A percentile compares a stretch with the other conserved stretches of the same genome.
Conservation (phyloP, 2,329 filamentous ascomycete genomes). For the Fusarium tanahbumbuense region DNA sequence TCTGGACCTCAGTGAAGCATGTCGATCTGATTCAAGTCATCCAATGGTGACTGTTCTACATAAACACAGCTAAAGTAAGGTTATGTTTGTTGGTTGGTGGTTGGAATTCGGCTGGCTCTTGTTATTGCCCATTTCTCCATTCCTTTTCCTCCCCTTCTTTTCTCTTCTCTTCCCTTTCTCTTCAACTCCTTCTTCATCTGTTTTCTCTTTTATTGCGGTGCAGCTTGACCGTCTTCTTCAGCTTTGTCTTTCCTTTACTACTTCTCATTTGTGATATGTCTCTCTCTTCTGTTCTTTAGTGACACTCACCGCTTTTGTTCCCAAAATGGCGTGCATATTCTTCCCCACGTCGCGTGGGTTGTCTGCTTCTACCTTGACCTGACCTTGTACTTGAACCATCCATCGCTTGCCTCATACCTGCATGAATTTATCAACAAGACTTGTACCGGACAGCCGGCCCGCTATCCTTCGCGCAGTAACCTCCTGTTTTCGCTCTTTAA, state of each 20-base stretch:
- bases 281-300: not conserved
- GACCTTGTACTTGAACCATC: constrained; percentile 56
- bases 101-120: constrained; percentile 2
- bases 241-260: not conserved
- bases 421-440: constrained; percentile 57
- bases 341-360: constrained; percentile 25
- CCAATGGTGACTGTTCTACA: constrained; percentile 35
- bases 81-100: constrained; percentile 10
- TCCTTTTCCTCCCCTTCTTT: not conserved
- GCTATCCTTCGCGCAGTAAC: constrained; percentile 63
- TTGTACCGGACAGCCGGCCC: constrained; percentile 62
- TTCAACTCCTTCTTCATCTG: not conserved
- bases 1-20: constrained; percentile 42
- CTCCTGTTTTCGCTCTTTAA: constrained; percentile 60
- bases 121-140: not conserved
- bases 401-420: constrained; percentile 54
- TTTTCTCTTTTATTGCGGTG: constrained; percentile 2
- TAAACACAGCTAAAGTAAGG: constrained; percentile 16
- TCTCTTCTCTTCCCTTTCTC: not conserved
- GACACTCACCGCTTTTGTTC: constrained; percentile 26
- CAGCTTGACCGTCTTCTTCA: not conserved
- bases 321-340: not conserved
- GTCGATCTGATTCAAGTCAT: constrained; percentile 35
- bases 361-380: constrained; percentile 53
- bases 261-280: not conserved